Conservation (phyloP, 73 alveolate genomes). For the Tetrahymena malaccensis region DNA sequence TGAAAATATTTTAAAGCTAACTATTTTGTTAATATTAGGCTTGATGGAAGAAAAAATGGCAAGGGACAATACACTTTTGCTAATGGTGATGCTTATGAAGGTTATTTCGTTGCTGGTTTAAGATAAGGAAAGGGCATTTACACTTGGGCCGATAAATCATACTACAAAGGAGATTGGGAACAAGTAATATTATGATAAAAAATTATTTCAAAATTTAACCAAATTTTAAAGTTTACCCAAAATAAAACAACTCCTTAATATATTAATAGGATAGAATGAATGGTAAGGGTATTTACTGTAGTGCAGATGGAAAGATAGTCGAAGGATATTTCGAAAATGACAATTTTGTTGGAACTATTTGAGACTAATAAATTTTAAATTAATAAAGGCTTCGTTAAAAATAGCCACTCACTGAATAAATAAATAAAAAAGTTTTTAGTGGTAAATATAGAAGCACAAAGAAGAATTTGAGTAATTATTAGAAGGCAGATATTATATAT, state of each 20-base stretch:
- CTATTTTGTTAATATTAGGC: neutral
- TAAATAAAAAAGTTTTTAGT: neutral
- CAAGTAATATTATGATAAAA: conserved; percentile 15
- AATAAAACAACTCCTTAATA: too few species aligned
- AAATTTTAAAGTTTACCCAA: too few species aligned
- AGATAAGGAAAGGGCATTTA: conserved; percentile 72
- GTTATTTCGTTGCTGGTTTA: conserved; percentile 35
- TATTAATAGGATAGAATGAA: conserved; percentile 37
- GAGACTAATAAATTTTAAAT: neutral
- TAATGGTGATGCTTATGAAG: conserved; percentile 47
- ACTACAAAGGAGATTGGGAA: conserved; percentile 58
- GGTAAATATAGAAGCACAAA: neutral
- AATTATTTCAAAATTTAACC: too few species aligned
- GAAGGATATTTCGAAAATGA: conserved; percentile 36
- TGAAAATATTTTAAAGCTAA: neutral
- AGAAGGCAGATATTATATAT: neutral
- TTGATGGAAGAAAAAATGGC: conserved; percentile 47
- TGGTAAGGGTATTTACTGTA: conserved; percentile 32
- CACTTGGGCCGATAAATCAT: conserved; percentile 68
- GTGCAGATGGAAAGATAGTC: conserved; percentile 25
- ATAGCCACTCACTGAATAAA: neutral
- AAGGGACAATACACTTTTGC: conserved; percentile 42
- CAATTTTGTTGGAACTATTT: conserved; percentile 22
- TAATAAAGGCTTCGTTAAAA: neutral
- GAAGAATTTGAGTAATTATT: neutral